These are phyloP conservation scores for Dipodascus albidus DNA, from an alignment of 805 yeast species.

Conservation along the genomic window DNA sequence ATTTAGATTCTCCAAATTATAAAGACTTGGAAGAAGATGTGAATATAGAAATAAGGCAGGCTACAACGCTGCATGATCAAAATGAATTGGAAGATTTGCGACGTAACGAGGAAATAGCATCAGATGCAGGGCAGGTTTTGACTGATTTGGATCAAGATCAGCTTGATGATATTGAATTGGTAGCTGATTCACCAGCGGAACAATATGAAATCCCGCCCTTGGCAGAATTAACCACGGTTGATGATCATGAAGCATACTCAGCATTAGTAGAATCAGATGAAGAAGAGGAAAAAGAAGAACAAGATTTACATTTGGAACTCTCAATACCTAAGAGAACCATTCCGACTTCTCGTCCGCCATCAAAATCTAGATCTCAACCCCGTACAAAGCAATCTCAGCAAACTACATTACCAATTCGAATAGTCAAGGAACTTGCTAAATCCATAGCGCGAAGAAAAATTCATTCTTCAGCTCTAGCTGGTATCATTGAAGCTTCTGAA, in stretches of 20 bases:
- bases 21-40: too few relatives aligned
- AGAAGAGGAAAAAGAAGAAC: background rate
- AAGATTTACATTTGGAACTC: background rate
- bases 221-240: background rate
- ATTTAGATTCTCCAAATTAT: too few relatives aligned
- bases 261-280: background rate
- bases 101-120: too few relatives aligned
- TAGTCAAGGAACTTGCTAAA: constrained; percentile 10
- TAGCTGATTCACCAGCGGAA: background rate
- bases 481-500: constrained; percentile 19
- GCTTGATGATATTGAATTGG: too few relatives aligned
- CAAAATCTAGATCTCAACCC: background rate
- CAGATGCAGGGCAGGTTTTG: too few relatives aligned
- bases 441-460: constrained; percentile 7
- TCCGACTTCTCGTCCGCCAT: background rate
- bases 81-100: too few relatives aligned
- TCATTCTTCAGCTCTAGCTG: constrained; percentile 15
- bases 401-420: background rate
- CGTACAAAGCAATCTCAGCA: background rate
- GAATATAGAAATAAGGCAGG: too few relatives aligned
- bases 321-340: background rate
- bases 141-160: too few relatives aligned
- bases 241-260: background rate
- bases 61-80: too few relatives aligned
- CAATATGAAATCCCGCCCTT: too few relatives aligned